phyloP scores from a whole-genome alignment of 495 filamentous ascomycete species.

The Friedmanniomyces simplex region DNA sequence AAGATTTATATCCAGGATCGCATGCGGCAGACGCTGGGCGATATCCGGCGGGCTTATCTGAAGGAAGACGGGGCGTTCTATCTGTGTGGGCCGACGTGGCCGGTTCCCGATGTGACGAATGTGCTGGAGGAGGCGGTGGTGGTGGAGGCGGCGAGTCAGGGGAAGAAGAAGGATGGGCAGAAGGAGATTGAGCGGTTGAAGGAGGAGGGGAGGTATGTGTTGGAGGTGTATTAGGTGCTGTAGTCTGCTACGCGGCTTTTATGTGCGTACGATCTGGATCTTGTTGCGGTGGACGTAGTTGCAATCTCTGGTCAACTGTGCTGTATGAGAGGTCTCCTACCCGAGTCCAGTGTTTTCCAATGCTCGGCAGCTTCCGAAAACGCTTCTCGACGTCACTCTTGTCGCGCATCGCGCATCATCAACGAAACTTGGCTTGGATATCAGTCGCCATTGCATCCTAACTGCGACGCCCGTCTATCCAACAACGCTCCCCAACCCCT shows the following conservation, averaged over 20 bases:
- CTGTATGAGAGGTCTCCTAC: too few relatives aligned
- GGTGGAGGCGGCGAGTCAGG: conserved; percentile 49
- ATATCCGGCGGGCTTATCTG: conserved; percentile 83
- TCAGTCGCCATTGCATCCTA: background rate
- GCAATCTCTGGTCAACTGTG: background rate
- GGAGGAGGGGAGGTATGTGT: conserved; percentile 84
- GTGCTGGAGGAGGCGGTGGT: conserved; percentile 90
- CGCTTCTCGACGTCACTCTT: background rate
- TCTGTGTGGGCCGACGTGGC: conserved; percentile 96
- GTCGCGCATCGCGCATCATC: too few relatives aligned
- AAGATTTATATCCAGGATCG: conserved; percentile 99
- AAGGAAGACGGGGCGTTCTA: conserved; percentile 86
- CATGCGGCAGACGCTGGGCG: conserved; percentile 79
- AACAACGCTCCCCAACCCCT: background rate
- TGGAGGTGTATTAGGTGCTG: conserved; percentile 92
- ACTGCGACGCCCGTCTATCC: background rate
- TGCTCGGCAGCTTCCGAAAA: too few relatives aligned
- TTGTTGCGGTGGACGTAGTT: background rate
- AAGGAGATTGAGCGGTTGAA: conserved; percentile 80
- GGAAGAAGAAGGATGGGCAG: conserved; percentile 22
- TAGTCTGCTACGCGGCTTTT: background rate
- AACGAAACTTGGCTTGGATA: too few relatives aligned
- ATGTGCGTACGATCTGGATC: background rate
- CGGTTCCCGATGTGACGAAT: conserved; percentile 92
- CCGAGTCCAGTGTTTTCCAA: too few relatives aligned